These are phyloP conservation scores for Geranomyces variabilis DNA, from an alignment of 192 early-diverging fungal genomes.

Conservation along the genomic window DNA sequence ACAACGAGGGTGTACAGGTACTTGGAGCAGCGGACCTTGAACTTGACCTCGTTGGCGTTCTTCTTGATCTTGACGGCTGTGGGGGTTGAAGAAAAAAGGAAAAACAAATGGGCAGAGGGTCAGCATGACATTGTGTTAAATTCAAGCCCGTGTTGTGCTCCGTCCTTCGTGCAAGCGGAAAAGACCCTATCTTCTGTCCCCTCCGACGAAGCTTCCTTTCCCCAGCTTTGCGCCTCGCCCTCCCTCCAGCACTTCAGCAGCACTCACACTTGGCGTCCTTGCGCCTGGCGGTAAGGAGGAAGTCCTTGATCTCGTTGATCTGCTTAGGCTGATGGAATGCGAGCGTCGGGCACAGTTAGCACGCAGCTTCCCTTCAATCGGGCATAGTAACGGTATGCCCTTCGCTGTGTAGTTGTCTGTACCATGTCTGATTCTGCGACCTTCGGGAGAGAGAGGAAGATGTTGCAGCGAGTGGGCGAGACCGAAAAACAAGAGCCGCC, in stretches of 20 bases:
- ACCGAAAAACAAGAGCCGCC: background rate
- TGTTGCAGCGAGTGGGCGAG: conserved; percentile 5
- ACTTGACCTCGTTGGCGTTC: conserved; percentile 89
- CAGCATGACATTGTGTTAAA: background rate
- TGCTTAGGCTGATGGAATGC: conserved; percentile 84
- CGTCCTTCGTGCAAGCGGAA: too few species aligned
- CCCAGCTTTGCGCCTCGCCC: background rate
- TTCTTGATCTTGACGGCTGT: conserved; percentile 95
- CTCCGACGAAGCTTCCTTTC: background rate
- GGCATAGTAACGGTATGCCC: background rate
- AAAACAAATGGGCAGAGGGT: background rate
- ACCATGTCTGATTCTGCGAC: conserved; percentile 8
- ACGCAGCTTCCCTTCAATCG: background rate
- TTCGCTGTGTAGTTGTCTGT: background rate
- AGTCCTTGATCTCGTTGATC: conserved; percentile 97
- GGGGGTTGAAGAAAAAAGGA: conserved; percentile 14
- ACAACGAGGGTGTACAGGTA: conserved; percentile 98
- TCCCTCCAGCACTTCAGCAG: too few species aligned
- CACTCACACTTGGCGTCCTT: conserved; percentile 89
- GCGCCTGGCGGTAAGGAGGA: conserved; percentile 92
- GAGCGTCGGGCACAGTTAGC: background rate
- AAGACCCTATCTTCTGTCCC: too few species aligned
- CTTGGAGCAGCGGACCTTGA: conserved; percentile 98
- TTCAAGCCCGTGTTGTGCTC: too few species aligned
- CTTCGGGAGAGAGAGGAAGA: conserved; percentile 5